Evolutionary conservation across 176 grass and related monocot genomes (phyloP).

Genomic region (Dactylis glomerata): DNA sequence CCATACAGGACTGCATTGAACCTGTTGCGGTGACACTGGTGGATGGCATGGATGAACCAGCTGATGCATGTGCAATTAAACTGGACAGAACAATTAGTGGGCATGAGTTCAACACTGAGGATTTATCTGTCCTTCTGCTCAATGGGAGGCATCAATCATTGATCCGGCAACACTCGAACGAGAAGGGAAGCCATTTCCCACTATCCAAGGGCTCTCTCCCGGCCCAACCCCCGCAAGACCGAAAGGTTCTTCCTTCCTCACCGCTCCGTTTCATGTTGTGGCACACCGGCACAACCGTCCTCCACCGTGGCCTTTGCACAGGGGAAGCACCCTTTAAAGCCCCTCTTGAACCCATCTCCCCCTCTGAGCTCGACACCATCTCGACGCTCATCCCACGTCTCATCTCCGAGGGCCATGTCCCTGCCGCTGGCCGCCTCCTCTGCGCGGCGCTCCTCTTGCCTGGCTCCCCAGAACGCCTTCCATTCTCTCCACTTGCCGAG

Average conservation of each 20-base stretch:
- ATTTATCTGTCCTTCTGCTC: neutral
- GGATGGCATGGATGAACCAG: constrained; percentile 59
- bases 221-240: neutral
- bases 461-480: constrained; percentile 33
- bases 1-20: constrained; percentile 69
- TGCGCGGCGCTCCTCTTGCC: constrained; percentile 41
- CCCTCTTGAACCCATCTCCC: constrained; percentile 21
- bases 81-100: constrained; percentile 59
- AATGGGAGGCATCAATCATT: neutral
- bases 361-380: constrained; percentile 25
- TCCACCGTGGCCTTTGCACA: constrained; percentile 15
- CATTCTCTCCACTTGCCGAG: constrained; percentile 23
- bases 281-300: neutral
- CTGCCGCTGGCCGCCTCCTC: constrained; percentile 48
- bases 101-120: neutral
- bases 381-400: constrained; percentile 42
- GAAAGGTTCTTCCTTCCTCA: constrained; percentile 7
- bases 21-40: constrained; percentile 50
- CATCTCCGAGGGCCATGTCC: constrained; percentile 26
- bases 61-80: constrained; percentile 64
- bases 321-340: neutral
- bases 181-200: neutral
- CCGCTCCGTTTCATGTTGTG: neutral
- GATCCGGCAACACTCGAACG: neutral
- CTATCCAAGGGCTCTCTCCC: neutral